Percentiles rank a stretch among this genome's conserved stretches.
These are phyloP conservation scores for Marasmius tenuissimus DNA, from an alignment of 1,284 basidiomycete genomes.

Conservation along the genomic window DNA sequence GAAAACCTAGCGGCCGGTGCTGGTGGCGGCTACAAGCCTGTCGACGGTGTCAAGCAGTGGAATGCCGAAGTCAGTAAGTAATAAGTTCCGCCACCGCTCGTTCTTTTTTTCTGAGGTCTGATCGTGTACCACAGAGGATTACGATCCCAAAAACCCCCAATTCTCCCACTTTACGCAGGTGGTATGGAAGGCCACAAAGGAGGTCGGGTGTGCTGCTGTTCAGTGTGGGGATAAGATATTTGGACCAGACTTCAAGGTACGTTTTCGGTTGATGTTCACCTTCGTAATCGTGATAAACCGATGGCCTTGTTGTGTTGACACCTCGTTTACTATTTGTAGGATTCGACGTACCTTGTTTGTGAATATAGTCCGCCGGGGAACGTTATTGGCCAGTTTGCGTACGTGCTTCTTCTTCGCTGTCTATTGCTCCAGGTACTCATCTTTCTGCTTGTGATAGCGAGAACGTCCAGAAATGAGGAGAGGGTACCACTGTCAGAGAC, in stretches of 20 bases:
- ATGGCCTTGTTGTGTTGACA: not conserved
- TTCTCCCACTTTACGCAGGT: slow-evolving; percentile 53
- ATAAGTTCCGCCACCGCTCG: not conserved
- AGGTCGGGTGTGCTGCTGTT: slow-evolving; percentile 45
- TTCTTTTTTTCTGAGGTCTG: not conserved
- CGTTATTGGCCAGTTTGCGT: slow-evolving; percentile 48
- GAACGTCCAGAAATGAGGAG: no score
- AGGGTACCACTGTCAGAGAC: no score
- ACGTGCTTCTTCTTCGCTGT: slow-evolving; percentile 18
- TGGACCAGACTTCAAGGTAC: slow-evolving; percentile 1
- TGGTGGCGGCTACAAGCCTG: slow-evolving; percentile 36
- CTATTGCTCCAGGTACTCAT: no score
- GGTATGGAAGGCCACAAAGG: slow-evolving; percentile 49
- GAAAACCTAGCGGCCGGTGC: slow-evolving; percentile 52
- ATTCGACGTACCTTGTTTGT: slow-evolving; percentile 43
- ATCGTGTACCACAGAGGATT: slow-evolving; percentile 28
- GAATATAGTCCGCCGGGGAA: slow-evolving; percentile 50
- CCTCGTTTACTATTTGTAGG: no score
- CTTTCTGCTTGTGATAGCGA: no score
- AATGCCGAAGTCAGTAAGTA: slow-evolving; percentile 38
- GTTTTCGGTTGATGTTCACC: not conserved
- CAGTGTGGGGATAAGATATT: slow-evolving; percentile 32
- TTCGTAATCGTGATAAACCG: slow-evolving; percentile 31
- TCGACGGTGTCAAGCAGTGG: slow-evolving; percentile 41
- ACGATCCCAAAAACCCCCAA: slow-evolving; percentile 39